These are phyloP conservation scores for Betula pendula DNA, from an alignment of 306 rosid genomes.

Conservation along the genomic window DNA sequence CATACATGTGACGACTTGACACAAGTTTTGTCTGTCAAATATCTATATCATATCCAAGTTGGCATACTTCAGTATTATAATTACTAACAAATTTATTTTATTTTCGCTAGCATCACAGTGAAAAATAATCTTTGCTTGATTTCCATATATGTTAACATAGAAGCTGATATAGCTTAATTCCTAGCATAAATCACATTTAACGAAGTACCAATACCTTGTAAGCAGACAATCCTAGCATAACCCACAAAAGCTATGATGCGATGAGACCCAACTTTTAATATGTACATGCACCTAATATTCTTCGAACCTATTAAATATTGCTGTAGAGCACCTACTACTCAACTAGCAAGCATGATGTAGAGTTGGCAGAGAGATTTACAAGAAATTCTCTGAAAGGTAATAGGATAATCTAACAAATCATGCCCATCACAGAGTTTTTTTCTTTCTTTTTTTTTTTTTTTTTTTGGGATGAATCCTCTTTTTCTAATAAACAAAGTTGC, in stretches of 20 bases:
- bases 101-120: neutral
- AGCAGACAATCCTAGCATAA: neutral
- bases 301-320: conserved; percentile 1
- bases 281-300: neutral
- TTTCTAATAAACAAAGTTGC: neutral
- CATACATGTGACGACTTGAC: neutral
- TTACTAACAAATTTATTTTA: neutral
- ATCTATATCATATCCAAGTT: neutral
- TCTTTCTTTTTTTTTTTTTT: neutral
- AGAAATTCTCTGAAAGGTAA: conserved; percentile 10
- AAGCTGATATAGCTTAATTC: neutral
- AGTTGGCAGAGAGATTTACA: conserved; percentile 13
- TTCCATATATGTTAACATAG: neutral
- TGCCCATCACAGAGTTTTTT: neutral
- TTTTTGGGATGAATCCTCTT: neutral
- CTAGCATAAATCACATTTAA: neutral
- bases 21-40: neutral
- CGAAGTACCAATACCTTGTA: neutral
- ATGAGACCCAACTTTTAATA: conserved; percentile 9
- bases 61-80: neutral
- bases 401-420: conserved; percentile 2
- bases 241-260: conserved; percentile 11
- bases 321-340: conserved; percentile 6
- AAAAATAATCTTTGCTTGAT: neutral
- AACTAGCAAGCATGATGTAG: neutral